Conservation (phyloP, 805 yeast species). For the Crinitomyces ghanaensis region DNA sequence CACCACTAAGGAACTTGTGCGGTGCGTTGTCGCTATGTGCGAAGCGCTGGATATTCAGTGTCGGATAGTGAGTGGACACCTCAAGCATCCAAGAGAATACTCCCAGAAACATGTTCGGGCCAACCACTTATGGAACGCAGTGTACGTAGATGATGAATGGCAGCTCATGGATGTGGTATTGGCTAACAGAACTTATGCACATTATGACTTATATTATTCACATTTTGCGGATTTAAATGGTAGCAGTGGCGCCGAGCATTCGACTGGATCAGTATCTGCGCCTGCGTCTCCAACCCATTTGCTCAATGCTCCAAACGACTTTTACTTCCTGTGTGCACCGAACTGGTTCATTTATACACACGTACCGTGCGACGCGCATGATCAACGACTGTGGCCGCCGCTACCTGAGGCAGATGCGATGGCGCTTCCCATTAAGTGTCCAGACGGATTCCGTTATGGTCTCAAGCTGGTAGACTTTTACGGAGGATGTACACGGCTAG, state of each 20-base stretch:
- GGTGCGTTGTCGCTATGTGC: conserved; percentile 63
- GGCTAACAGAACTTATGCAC: conserved; percentile 48
- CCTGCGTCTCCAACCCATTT: too few relatives aligned
- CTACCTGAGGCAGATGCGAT: conserved; percentile 67
- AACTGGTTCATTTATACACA: conserved; percentile 69
- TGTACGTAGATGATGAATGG: conserved; percentile 65
- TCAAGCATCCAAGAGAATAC: conserved; percentile 65
- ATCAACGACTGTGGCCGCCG: conserved; percentile 82
- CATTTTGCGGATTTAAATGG: conserved; percentile 20
- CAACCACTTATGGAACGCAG: conserved; percentile 86
- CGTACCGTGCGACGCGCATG: conserved; percentile 64
- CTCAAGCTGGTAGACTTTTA: conserved; percentile 58
- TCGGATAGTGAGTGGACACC: conserved; percentile 70
- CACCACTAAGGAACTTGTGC: conserved; percentile 61
- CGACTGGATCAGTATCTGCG: neutral
- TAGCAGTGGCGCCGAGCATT: too few relatives aligned
- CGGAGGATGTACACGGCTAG: conserved; percentile 60
- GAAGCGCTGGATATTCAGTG: conserved; percentile 58
- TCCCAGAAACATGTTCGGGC: conserved; percentile 30
- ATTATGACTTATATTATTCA: conserved; percentile 33
- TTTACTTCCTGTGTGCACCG: conserved; percentile 74
- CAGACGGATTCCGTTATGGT: conserved; percentile 56
- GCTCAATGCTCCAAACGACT: conserved; percentile 34
- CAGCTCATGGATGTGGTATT: conserved; percentile 63
- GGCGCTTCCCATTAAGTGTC: conserved; percentile 76